Base-by-base conservation (phyloP, 75 land plant genomes). In the Isoetes taiwanensis region DNA sequence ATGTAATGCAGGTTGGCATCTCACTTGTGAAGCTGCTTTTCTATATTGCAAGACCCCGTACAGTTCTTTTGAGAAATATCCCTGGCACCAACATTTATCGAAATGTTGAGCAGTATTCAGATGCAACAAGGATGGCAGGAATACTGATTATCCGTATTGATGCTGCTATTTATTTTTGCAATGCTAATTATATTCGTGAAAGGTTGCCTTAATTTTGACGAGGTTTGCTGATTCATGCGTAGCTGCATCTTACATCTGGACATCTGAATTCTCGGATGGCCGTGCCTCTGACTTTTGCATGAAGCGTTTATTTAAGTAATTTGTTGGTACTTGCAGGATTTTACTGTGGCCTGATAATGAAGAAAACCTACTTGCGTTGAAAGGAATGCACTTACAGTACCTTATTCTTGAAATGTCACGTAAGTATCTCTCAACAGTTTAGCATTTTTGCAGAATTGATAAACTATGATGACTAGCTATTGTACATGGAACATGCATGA, bases 301-400 rank as follows among this genome's bases (percentile, higher is more conserved):
- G n/a, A n/a, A n/a, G n/a, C n/a, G n/a, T n/a, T n/a, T n/a, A n/a
- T n/a, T n/a, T n/a, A n/a, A n/a, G n/a, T n/a, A n/a, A n/a, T n/a
- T 28, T 20, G 14, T 66, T 41, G 43, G 32, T 4, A n/a, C 21
- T 43, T n/a, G n/a, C 64, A 85, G 90, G 66, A 85, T 85, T 26
- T 42, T 62, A 5, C 73, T 86, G 40, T 85, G 90, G 90, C 67
- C 82, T 1, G 75, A 78, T 21, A 79, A 85, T 56, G 90, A 85
- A 48, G 77, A 75, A 1, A 76, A 48, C 56, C n/a, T 74, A 10
- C 77, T 72, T 30, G 26, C 56, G 14, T 34, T n/a, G n/a, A n/a
- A n/a, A n/a, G n/a, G n/a, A n/a, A n/a, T n/a, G n/a, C n/a, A n/a
- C n/a, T n/a, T 83, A 33, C 83, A 71, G 19, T 86, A 76, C 59